Evolutionary conservation across 2,329 filamentous ascomycete genomes (phyloP), one percentile per base, ranked within the genome.

Genomic region (Cyclaneusma minus): DNA sequence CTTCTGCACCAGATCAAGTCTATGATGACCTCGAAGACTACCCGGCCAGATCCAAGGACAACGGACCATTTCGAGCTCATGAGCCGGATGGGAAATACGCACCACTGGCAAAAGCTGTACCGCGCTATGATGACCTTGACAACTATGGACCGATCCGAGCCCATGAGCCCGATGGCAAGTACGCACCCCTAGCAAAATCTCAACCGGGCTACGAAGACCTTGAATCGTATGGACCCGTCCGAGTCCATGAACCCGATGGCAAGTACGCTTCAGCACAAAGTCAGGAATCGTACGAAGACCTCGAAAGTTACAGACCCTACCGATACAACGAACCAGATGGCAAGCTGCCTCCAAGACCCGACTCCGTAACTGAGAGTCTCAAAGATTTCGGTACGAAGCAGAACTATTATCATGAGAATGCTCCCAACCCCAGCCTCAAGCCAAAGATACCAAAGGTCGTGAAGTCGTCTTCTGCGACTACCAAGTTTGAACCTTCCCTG

Each of bases 281-380:
- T 7, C 21, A 19, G 7, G 13, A 16, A 4, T 16, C 21, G n/a
- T 13, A 25, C 7, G 21, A 24, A 6, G 28, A 33, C 7, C 15
- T 22, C 11, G 17, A 43, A 32, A 45, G 46, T 28, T 58, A 58
- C 38, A 44, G 46, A 12, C 48, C 54, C 1, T 37, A 46, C 12
- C 36, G 36, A 18, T 31, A 40, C 11, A 40, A 52, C n/a, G 50
- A 55, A 30, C 48, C 47, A 1, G 48, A 62, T 34, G 58, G 57
- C 19, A 49, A 53, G 18, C 37, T 19, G 7, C 13, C 26, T 14
- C 27, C 29, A 4, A 14, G 41, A 8, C 33, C 43, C 11, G 8
- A 14, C 13, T 14, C 13, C 17, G 23, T 27, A 9, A 23, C 15
- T n/a, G 23, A 27, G 17, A 23, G n/a, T 27, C 16, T 29, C 9